phyloP scores from a whole-genome alignment of 352 stramenopile species.

The Phytopythium cucurbitacearum region DNA sequence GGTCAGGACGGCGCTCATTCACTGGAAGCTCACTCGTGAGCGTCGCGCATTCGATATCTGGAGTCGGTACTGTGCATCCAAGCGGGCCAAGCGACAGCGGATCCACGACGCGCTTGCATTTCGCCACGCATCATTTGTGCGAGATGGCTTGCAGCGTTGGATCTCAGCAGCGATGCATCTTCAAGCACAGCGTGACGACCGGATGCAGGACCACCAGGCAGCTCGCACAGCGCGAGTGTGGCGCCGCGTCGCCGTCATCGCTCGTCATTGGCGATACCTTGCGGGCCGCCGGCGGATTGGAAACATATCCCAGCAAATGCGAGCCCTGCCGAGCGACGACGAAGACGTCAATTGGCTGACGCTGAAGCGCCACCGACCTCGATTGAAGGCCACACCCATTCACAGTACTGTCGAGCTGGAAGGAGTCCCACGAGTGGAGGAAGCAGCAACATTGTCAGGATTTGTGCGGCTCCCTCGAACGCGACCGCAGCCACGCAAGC shows the following conservation, averaged over 20 bases:
- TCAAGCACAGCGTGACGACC: constrained; percentile 26
- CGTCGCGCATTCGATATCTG: constrained; percentile 23
- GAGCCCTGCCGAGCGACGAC: background rate
- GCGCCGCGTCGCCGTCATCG: constrained; percentile 25
- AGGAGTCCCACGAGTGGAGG: background rate
- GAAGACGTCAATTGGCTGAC: background rate
- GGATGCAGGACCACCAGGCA: constrained; percentile 14
- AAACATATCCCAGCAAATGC: background rate
- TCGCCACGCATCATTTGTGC: constrained; percentile 37
- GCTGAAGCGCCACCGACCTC: constrained; percentile 3
- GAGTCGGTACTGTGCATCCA: constrained; percentile 25
- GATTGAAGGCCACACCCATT: background rate
- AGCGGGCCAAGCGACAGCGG: constrained; percentile 28
- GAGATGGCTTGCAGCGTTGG: constrained; percentile 42
- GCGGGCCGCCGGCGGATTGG: constrained; percentile 8
- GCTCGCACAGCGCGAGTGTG: constrained; percentile 16
- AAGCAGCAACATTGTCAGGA: constrained; percentile 17
- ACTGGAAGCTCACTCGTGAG: constrained; percentile 50
- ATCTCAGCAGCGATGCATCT: constrained; percentile 35
- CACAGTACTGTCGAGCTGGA: too few relatives aligned
- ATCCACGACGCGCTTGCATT: constrained; percentile 50
- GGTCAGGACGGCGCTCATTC: constrained; percentile 28
- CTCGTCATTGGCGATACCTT: constrained; percentile 27
- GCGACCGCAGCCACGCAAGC: constrained; percentile 28
- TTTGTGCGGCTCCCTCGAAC: constrained; percentile 33